Base-by-base conservation (phyloP, 2,329 filamentous ascomycete genomes). In the Chaetomium sp. region DNA sequence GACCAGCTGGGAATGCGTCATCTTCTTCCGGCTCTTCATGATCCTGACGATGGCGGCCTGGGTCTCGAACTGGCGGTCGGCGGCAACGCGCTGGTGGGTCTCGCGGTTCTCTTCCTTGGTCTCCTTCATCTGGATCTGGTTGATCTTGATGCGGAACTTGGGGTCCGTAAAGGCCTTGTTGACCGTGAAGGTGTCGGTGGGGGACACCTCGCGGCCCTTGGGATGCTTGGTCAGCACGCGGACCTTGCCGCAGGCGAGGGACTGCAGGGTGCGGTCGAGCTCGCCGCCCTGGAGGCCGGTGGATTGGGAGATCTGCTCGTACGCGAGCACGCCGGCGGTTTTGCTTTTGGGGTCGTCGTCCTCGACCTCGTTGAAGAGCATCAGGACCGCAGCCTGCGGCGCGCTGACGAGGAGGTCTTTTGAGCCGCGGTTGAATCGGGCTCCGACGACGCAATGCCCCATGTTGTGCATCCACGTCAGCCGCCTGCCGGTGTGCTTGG, bases 71-170 rank as follows among this genome's bases (percentile, higher is more conserved):
- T 97, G 92, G 58, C 95, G 83, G 74, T 99, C 95, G 60, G 91
- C 90, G 0, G 89, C 89, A 4, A 99, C 92, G 51, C 92, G 87
- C 77, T 97, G 90, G 77, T 98, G 93, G 1, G 93, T 98, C 72
- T 90, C 92, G 77, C 93, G 91, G 79, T 97, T 97, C 78, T 99
- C 95, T 74, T 94, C 90, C 72, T 90, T 91, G 0, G 95, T 98
- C 79, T 99, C 95, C 78, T 95, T 96, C 58, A 97, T 85, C 78
- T 99, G 95, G 71, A 99, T 95, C 78, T 97, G 94, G 79, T 98
- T 99, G 81, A 99, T 97, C 81, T 99, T 99, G 79, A 99, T 89
- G 63, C 93, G 88, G 77, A 91, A 90, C 77, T 95, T 96, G 23
- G 88, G 84, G 74, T 97, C 90, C 2, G 80, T 80, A 77, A 99